phyloP scores from a whole-genome alignment of 345 rosid species.

The Alliaria petiolata region DNA sequence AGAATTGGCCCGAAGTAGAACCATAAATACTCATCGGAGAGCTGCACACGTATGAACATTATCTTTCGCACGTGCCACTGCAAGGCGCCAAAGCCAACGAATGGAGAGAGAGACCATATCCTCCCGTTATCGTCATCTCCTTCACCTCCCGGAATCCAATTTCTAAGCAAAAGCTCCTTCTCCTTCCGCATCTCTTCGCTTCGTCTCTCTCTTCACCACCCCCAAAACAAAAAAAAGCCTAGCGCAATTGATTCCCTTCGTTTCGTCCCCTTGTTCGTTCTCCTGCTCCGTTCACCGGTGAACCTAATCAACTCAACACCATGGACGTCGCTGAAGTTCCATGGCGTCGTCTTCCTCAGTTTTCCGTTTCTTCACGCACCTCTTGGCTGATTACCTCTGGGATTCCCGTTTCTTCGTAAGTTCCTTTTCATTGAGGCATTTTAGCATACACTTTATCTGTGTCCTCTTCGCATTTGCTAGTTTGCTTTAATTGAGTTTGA shows the following conservation, averaged over 20 bases:
- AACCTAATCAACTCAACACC: conserved; percentile 21
- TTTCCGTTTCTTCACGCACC: conserved; percentile 35
- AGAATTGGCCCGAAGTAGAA: background rate
- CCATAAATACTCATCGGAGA: background rate
- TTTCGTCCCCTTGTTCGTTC: conserved; percentile 3
- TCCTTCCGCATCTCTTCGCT: background rate
- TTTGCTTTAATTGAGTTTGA: background rate
- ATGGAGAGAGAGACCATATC: conserved; percentile 22
- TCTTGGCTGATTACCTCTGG: conserved; percentile 37
- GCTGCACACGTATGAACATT: background rate
- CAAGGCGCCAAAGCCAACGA: conserved; percentile 31
- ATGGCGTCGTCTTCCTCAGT: conserved; percentile 36
- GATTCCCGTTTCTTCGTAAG: conserved; percentile 53
- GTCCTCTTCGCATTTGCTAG: background rate
- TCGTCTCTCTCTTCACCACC: background rate
- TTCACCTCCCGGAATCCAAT: conserved; percentile 14
- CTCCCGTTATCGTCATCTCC: conserved; percentile 33
- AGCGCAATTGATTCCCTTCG: conserved; percentile 1
- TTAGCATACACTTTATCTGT: conserved; percentile 28
- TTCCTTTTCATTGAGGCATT: conserved; percentile 21
- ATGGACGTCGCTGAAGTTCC: conserved; percentile 56
- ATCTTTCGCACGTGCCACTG: conserved; percentile 6
- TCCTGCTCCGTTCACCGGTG: conserved; percentile 17
- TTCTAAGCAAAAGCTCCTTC: background rate
- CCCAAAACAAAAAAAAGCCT: background rate